Evolutionary conservation across 352 stramenopile species (phyloP).

Genomic region (Phytophthora sp.): DNA sequence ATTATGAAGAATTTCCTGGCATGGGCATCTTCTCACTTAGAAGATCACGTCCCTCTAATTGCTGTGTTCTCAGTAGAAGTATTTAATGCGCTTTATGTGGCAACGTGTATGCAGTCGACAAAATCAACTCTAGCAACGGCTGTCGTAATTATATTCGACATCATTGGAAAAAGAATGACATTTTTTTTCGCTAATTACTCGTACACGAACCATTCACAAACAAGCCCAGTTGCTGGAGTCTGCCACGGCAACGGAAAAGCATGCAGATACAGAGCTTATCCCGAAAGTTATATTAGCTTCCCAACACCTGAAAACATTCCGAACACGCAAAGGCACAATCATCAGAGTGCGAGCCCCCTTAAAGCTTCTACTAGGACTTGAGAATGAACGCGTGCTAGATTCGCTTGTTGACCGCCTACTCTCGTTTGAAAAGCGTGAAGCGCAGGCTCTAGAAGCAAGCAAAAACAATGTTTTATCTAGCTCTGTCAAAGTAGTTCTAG

Average conservation of each 20-base stretch:
- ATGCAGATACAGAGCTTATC: no score
- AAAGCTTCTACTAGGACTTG: not conserved
- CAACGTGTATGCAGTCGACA: slow-evolving; percentile 33
- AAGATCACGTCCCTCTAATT: slow-evolving; percentile 33
- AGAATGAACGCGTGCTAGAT: not conserved
- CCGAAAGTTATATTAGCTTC: no score
- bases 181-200: slow-evolving; percentile 10
- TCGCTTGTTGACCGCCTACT: not conserved
- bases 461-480: no score
- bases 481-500: no score
- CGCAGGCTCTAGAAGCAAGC: not conserved
- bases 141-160: slow-evolving; percentile 25
- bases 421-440: slow-evolving; percentile 4
- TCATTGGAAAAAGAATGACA: slow-evolving; percentile 16
- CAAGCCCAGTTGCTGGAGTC: no score
- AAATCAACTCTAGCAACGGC: slow-evolving; percentile 24
- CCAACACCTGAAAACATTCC: no score
- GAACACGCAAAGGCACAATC: not conserved
- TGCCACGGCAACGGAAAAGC: no score
- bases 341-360: not conserved
- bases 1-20: slow-evolving; percentile 34
- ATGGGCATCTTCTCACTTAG: slow-evolving; percentile 12
- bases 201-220: not conserved
- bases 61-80: slow-evolving; percentile 44
- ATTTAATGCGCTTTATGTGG: slow-evolving; percentile 39